Evolutionary conservation across 169 alveolate genomes (phyloP), one percentile per base, ranked within the genome.

Genomic region (Cryptosporidium baileyi): DNA sequence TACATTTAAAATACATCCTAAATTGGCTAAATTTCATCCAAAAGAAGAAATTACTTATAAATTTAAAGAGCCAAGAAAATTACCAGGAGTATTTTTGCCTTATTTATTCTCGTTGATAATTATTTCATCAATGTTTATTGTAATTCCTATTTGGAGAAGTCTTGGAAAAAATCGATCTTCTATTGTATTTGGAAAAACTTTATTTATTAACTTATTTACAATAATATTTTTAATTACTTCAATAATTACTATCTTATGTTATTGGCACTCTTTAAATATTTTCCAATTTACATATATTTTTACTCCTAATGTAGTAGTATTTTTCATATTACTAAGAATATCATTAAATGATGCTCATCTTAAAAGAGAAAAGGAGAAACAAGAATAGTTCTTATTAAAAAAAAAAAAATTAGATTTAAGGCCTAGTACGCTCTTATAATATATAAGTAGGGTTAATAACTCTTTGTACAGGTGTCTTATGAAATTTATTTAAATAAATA

Each of bases 21-120:
- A 74, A 15, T 15, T 74, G 51, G 67, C 41, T 0, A 59, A 34
- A 0, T 74, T 52, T 47, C 54, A 54, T 40, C 65, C 85, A 13
- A 74, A 74, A 43, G 60, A 51, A 7, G 85, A 74, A 32, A 74
- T 74, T 24, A 51, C 51, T 15, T 74, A 74, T 15, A 34, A 24
- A 38, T 74, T 74, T 15, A 74, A 57, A 24, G 85, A 74, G 30
- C 85, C 85, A 26, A 74, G 67, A 54, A 74, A 74, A 24, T 43
- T 74, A 8, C 85, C 85, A n/a, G 85, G 85, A 6, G 57, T 60
- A 26, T 32, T 74, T 17, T 43, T 74, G 3, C 85, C 85, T 9
- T 74, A 54, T 36, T 6, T 32, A 26, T 54, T 51, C 57, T 51
- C 67, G 4, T 26, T 38, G 24, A 43, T 74, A 3, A 57, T 74